These are phyloP conservation scores for Calonectria multiphialidica DNA, from an alignment of 2,329 filamentous ascomycete genomes.

Conservation along the genomic window DNA sequence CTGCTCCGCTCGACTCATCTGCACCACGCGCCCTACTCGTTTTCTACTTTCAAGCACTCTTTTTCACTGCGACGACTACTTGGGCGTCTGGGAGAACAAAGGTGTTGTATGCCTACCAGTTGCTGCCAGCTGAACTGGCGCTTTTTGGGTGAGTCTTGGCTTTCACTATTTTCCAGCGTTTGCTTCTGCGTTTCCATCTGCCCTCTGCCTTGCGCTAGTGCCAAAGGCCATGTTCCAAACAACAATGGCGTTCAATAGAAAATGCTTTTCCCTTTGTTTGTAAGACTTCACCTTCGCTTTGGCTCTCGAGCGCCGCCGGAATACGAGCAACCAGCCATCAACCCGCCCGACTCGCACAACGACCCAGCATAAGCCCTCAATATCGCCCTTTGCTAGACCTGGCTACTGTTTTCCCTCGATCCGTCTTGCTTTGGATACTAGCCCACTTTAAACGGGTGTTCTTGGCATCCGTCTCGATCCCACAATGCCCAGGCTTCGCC, in stretches of 20 bases:
- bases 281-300: not conserved
- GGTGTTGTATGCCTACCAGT: constrained; percentile 55
- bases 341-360: not conserved
- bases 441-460: not conserved
- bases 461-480: not conserved
- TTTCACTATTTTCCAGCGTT: constrained; percentile 9
- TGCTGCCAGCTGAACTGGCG: constrained; percentile 48
- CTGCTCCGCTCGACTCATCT: not conserved
- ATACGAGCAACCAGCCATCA: not conserved
- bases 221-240: not conserved
- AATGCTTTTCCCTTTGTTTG: not conserved
- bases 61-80: constrained; percentile 24
- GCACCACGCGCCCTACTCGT: not conserved
- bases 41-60: constrained; percentile 17
- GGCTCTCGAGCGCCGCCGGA: not conserved
- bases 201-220: not conserved
- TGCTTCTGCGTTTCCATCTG: not conserved
- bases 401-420: not conserved
- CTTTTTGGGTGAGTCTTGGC: constrained; percentile 46
- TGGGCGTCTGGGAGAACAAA: constrained; percentile 35
- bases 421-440: not conserved
- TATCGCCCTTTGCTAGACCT: not conserved
- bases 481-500: not conserved
- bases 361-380: not conserved
- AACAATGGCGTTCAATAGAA: not conserved